phyloP scores from a whole-genome alignment of 306 rosid species.

The Vigna trinervia region DNA sequence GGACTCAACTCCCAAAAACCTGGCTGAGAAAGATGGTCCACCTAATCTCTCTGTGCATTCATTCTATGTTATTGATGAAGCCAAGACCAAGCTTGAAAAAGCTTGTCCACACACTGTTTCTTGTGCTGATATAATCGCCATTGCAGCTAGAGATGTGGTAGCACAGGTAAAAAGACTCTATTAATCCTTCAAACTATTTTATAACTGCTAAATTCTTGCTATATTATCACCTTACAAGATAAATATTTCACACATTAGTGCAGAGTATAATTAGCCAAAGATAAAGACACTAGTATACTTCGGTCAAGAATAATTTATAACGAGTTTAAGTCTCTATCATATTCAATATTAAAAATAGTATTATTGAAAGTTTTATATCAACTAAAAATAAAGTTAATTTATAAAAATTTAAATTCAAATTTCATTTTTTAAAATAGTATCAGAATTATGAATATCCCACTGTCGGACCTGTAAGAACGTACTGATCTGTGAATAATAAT shows the following conservation, averaged over 20 bases:
- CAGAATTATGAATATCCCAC: no score
- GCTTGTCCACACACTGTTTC: conserved; percentile 72
- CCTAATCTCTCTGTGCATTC: conserved; percentile 65
- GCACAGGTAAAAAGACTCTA: conserved; percentile 45
- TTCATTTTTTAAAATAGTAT: no score
- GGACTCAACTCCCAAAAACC: conserved; percentile 60
- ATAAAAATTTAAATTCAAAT: no score
- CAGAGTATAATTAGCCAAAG: no score
- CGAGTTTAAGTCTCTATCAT: no score
- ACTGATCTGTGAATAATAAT: not conserved
- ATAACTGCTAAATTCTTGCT: not conserved
- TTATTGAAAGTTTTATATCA: no score
- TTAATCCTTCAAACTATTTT: conserved; percentile 5
- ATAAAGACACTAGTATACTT: no score
- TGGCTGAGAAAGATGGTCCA: conserved; percentile 79
- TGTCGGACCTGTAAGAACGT: no score
- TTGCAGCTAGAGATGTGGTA: conserved; percentile 82
- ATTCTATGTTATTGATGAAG: conserved; percentile 71
- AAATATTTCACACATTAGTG: not conserved
- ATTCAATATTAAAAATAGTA: no score
- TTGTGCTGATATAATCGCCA: conserved; percentile 73
- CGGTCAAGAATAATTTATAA: no score
- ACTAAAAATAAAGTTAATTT: no score
- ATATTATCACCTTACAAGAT: not conserved
- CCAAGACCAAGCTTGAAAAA: conserved; percentile 70